Evolutionary conservation across 2,329 filamentous ascomycete species (phyloP), one percentile per base, ranked within the genome.

Genomic region (Taxawa tesnikishii): DNA sequence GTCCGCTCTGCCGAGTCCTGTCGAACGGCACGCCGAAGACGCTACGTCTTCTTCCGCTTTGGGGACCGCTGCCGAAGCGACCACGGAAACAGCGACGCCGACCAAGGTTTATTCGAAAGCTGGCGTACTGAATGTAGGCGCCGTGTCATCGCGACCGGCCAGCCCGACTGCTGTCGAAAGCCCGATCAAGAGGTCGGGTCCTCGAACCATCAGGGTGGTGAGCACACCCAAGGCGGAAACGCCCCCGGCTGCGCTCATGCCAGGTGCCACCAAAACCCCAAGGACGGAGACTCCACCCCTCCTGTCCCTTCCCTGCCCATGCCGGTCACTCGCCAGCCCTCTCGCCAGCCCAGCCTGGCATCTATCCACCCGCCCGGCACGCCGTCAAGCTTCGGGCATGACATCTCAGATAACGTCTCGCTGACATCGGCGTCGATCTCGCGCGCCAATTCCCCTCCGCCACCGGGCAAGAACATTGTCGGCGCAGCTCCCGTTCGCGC

Each of bases 321-420:
- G 9, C 36, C 51, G 6, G 48, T 56, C 6, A 38, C 47, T 13
- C 60, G 60, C 32, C 44, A 64, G 11, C 54, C 62, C 6, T 67
- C 65, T 13, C 58, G 68, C 15, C 63, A 71, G 45, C 60, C 63
- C 5, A 70, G 62, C 37, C 53, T 75, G 9, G 67, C 70, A 6
- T 75, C 72, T 1, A 55, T 66, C 30, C 71, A 78, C 35, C 63
- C 70, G 5, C 79, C 82, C n/a, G 75, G 74, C 16, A 85, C 81
- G 1, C 80, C 82, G 0, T 70, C 62, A 1, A 85, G 79, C n/a
- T n/a, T n/a, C n/a, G n/a, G n/a, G 47, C 82, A 87, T 46, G 63
- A 74, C 34, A 65, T 83, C 21, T 84, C 79, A n/a, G 82, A 88
- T 48, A 83, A 71, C 33, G 75, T 80, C 8, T 85, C 79, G 0